Evolutionary conservation across 1,139 yeast species (phyloP).

Genomic region (Yamadazyma oceani): DNA sequence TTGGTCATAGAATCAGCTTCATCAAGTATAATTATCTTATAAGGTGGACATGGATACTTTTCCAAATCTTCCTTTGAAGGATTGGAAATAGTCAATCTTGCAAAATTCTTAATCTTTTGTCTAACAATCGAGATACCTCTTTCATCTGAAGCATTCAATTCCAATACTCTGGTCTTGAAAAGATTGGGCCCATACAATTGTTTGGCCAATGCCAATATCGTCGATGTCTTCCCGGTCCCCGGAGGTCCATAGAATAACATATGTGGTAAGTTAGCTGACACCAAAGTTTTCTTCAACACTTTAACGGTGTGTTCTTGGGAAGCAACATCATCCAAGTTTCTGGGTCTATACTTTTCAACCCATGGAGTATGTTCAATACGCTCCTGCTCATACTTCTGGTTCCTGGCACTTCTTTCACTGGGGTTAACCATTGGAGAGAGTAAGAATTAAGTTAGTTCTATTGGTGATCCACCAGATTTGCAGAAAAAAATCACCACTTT

Average conservation of each 20-base stretch:
- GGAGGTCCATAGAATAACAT: conserved; percentile 98
- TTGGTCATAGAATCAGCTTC: conserved; percentile 99
- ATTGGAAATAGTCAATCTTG: conserved; percentile 80
- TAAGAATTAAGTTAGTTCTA: too few species aligned
- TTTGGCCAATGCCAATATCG: conserved; percentile 83
- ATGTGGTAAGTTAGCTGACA: conserved; percentile 86
- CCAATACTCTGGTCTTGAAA: conserved; percentile 76
- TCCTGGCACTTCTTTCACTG: too few species aligned
- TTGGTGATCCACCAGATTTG: too few species aligned
- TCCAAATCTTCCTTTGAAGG: conserved; percentile 67
- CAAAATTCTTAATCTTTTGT: conserved; percentile 89
- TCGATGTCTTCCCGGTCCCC: conserved; percentile 95
- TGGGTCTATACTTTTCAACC: conserved; percentile 87
- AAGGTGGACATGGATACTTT: conserved; percentile 92
- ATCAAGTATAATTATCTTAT: conserved; percentile 80
- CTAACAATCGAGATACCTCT: conserved; percentile 94
- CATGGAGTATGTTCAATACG: conserved; percentile 62
- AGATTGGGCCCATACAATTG: conserved; percentile 75
- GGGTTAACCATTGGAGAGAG: too few species aligned
- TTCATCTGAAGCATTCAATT: conserved; percentile 94
- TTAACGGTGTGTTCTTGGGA: conserved; percentile 90
- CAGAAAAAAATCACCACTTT: too few species aligned
- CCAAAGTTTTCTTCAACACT: conserved; percentile 77
- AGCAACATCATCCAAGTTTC: conserved; percentile 77
- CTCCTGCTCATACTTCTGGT: conserved; percentile 40